Base-by-base conservation (phyloP, 306 rosid species). In the Datisca glomerata region DNA sequence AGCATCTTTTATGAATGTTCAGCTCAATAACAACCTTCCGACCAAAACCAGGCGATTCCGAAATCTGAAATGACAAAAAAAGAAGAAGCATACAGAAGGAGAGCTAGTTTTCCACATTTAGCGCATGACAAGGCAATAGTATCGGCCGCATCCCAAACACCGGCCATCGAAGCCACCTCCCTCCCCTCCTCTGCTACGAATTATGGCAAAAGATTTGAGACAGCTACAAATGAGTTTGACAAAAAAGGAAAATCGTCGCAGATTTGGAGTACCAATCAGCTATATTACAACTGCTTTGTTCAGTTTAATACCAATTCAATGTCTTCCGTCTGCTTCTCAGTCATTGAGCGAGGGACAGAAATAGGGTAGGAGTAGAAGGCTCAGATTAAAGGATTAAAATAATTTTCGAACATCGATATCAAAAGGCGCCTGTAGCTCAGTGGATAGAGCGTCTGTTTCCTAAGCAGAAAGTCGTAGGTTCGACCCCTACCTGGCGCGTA, bases 61-160 rank as follows among this genome's bases (percentile, higher is more conserved):
- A n/a, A n/a, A n/a, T n/a, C 4, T 7, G 4, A 45, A 33, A 16
- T 8, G 14, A 6, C 17, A n/a, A 25, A 13, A 21, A 41, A 1
- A n/a, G 6, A 6, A 55, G 8, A 19, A n/a, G 46, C 76, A 15
- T 70, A 91, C 96, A 80, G 94, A 48, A 91, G 93, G 43, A 57
- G 63, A 47, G 98, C 89, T 46, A 93, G 92, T 25, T 84, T 78
- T 57, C 65, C 69, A 49, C 98, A 91, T 31, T 56, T 72, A 46
- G 47, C 77, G 55, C 96, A 91, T 12, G 80, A 72, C 22, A 80
- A 70, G 14, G 58, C 4, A 41, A 58, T 45, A 1, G 53, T 72
- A 25, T 54, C 80, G 18, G 76, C 70, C 24, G 43, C 46, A 48
- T 63, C 75, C 8, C 79, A 71, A 66, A 51, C 79, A 20, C 61